Conservation (phyloP, 2,329 filamentous ascomycete species). For the Alternaria sp. region DNA sequence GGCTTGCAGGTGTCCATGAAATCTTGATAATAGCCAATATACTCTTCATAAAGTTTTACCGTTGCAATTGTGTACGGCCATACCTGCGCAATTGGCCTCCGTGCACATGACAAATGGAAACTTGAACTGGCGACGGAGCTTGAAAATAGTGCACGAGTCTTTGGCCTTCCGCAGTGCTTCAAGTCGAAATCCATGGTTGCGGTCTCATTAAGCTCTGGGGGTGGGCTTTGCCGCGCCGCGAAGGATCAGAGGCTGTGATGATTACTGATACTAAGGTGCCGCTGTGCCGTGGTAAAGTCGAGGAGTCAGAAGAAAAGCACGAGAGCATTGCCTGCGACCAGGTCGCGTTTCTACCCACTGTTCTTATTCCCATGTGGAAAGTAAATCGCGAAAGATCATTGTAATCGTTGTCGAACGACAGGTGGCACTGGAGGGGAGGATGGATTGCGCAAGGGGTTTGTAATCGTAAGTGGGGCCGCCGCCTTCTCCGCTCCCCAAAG, state of each 20-base stretch:
- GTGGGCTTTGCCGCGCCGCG: neutral
- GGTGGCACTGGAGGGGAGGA: neutral
- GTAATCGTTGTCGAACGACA: neutral
- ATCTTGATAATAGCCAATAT: too few relatives aligned
- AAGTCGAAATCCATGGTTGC: neutral
- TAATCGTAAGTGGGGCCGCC: neutral
- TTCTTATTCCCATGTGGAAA: neutral
- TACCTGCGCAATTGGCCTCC: too few relatives aligned
- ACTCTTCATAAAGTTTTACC: too few relatives aligned
- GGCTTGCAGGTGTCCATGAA: too few relatives aligned
- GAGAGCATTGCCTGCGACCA: neutral
- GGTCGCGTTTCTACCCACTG: neutral
- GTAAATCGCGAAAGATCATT: neutral
- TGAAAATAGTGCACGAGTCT: neutral
- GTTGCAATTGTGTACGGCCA: too few relatives aligned
- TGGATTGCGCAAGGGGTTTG: neutral
- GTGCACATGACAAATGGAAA: too few relatives aligned
- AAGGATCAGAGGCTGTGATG: neutral
- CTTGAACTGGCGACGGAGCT: too few relatives aligned
- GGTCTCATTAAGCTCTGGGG: neutral
- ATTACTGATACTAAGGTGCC: neutral
- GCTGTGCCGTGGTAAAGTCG: neutral
- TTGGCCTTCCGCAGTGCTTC: neutral
- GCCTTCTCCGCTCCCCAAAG: neutral
- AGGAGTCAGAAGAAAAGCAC: neutral